These are phyloP conservation scores for Tolypocladium cylindrosporum DNA, from an alignment of 2,329 filamentous ascomycete species.

Conservation along the genomic window DNA sequence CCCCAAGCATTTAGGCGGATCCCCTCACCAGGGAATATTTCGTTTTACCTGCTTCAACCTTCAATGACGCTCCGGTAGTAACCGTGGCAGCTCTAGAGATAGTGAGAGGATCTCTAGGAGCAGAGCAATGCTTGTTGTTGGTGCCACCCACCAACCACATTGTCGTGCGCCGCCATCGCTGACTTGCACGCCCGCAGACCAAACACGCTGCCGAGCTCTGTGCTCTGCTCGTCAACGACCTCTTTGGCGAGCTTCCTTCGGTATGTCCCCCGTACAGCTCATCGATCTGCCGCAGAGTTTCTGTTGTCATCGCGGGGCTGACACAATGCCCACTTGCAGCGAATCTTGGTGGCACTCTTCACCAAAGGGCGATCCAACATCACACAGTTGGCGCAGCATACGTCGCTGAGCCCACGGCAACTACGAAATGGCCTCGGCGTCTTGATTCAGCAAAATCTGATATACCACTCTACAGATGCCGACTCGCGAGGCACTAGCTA, in stretches of 20 bases:
- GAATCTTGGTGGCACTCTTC: constrained; percentile 72
- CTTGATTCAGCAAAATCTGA: constrained; percentile 79
- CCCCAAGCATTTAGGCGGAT: not conserved
- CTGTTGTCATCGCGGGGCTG: constrained; percentile 12
- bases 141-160: constrained; percentile 16
- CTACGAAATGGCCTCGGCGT: constrained; percentile 74
- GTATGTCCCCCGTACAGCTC: constrained; percentile 38
- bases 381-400: constrained; percentile 58
- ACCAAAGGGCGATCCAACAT: constrained; percentile 69
- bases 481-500: constrained; percentile 62
- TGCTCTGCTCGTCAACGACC: constrained; percentile 76
- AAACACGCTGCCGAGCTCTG: constrained; percentile 81
- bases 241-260: constrained; percentile 84
- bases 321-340: constrained; percentile 39
- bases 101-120: constrained; percentile 69
- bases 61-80: constrained; percentile 62
- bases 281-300: not conserved
- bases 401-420: constrained; percentile 62
- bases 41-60: constrained; percentile 3
- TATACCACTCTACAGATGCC: constrained; percentile 60
- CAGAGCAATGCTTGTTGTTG: constrained; percentile 47
- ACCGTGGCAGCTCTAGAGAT: constrained; percentile 65
- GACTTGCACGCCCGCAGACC: constrained; percentile 33
- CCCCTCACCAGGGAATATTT: not conserved
- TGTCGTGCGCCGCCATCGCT: constrained; percentile 11